Percentiles rank a stretch among this genome's conserved stretches.
These are phyloP conservation scores for Papiliotrema fonsecae DNA, from an alignment of 1,284 basidiomycete genomes.

Conservation along the genomic window DNA sequence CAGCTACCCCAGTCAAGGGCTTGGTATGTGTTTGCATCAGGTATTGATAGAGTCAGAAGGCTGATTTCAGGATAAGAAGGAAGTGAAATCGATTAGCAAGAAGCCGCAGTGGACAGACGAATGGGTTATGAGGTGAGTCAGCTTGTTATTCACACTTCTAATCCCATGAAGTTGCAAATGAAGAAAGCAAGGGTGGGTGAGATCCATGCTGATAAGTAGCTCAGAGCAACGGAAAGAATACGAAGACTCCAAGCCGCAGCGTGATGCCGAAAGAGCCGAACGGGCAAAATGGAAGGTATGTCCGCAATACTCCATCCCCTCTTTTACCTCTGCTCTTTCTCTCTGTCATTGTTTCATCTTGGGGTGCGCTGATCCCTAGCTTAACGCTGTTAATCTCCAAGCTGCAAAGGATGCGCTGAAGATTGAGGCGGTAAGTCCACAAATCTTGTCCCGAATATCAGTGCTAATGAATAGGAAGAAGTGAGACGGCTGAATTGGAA, in stretches of 20 bases:
- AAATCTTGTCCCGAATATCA: background rate
- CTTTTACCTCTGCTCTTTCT: too few relatives aligned
- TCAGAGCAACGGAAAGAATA: background rate
- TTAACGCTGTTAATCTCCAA: conserved; percentile 24
- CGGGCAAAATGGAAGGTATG: conserved; percentile 10
- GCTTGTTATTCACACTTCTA: too few relatives aligned
- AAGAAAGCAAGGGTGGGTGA: background rate
- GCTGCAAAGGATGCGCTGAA: conserved; percentile 26
- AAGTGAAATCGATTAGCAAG: conserved; percentile 6
- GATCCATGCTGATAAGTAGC: background rate
- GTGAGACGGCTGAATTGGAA: too few relatives aligned
- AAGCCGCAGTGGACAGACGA: conserved; percentile 4
- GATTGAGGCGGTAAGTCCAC: conserved; percentile 20
- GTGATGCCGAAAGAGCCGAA: conserved; percentile 9
- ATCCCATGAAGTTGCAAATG: background rate
- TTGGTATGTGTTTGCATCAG: too few relatives aligned
- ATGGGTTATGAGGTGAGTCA: background rate
- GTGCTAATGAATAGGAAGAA: background rate
- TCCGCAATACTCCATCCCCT: background rate
- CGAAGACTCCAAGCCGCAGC: background rate
- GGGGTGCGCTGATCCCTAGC: background rate
- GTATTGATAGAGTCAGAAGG: too few relatives aligned
- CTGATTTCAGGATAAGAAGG: conserved; percentile 5
- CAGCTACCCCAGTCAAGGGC: too few relatives aligned
- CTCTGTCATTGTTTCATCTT: background rate